Percentiles rank a stretch among this genome's conserved stretches.
Conservation (phyloP, 257 asterid genomes). For the Marsdenia floribunda region DNA sequence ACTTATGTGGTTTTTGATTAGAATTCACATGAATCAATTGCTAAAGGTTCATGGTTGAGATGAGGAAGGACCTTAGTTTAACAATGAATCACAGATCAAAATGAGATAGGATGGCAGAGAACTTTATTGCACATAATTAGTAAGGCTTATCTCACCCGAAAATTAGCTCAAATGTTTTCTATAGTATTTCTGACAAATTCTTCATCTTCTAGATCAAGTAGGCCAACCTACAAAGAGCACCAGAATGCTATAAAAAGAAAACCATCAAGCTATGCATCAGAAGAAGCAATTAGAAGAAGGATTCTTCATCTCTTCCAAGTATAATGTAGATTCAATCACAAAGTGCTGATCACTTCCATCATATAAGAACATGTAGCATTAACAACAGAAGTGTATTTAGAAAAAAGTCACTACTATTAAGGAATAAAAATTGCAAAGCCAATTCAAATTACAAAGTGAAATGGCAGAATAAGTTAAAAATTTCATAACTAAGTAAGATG, state of each 20-base stretch:
- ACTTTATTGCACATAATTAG: neutral
- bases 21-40: neutral
- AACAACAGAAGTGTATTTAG: neutral
- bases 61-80: neutral
- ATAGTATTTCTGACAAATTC: neutral
- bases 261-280: neutral
- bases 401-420: neutral
- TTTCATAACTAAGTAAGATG: neutral
- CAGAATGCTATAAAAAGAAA: neutral
- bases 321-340: neutral
- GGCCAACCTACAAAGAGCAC: neutral
- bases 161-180: neutral
- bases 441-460: neutral
- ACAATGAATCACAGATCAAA: neutral
- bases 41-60: neutral
- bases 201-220: neutral
- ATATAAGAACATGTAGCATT: neutral
- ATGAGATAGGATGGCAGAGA: neutral
- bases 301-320: neutral
- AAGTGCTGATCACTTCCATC: neutral
- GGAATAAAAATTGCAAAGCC: neutral
- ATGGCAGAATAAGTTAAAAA: neutral
- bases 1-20: neutral
- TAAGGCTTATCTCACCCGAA: neutral
- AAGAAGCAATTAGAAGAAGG: neutral